A percentile compares a stretch with the other conserved stretches of the same genome.
Evolutionary conservation across 768 basidiomycete genomes (phyloP).

Genomic region (Suillus cothurnatus): DNA sequence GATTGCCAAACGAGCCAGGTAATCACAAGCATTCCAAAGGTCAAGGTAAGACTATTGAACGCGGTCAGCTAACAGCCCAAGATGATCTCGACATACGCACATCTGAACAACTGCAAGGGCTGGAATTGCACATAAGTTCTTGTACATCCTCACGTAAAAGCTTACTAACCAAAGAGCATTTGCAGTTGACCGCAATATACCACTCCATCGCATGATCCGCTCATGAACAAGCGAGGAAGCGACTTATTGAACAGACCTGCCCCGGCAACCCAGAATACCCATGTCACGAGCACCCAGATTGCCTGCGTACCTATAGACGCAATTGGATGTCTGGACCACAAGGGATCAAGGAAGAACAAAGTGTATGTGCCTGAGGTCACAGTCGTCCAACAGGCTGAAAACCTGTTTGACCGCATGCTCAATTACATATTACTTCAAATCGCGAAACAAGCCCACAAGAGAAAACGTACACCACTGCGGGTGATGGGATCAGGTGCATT

Average conservation of each 20-base stretch:
- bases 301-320: slow-evolving; percentile 61
- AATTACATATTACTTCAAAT: slow-evolving; percentile 4
- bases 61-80: slow-evolving; percentile 14
- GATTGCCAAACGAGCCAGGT: slow-evolving; percentile 58
- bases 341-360: slow-evolving; percentile 62
- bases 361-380: slow-evolving; percentile 53
- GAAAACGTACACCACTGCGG: slow-evolving; percentile 46
- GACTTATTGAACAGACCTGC: slow-evolving; percentile 53
- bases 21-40: slow-evolving; percentile 48
- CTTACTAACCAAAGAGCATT: slow-evolving; percentile 51
- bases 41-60: slow-evolving; percentile 43
- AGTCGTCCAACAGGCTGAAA: slow-evolving; percentile 62
- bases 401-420: slow-evolving; percentile 38
- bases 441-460: slow-evolving; percentile 44
- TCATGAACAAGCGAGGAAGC: slow-evolving; percentile 45
- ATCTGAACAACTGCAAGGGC: slow-evolving; percentile 55
- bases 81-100: slow-evolving; percentile 35
- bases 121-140: slow-evolving; percentile 23
- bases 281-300: slow-evolving; percentile 60
- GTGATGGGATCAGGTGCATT: slow-evolving; percentile 51
- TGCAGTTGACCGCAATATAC: slow-evolving; percentile 62
- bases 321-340: slow-evolving; percentile 53
- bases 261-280: slow-evolving; percentile 62
- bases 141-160: not conserved
- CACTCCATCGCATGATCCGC: slow-evolving; percentile 40